These are phyloP conservation scores for Wallacemonas sp. DNA, from an alignment of 208 protist genomes.

Conservation along the genomic window DNA sequence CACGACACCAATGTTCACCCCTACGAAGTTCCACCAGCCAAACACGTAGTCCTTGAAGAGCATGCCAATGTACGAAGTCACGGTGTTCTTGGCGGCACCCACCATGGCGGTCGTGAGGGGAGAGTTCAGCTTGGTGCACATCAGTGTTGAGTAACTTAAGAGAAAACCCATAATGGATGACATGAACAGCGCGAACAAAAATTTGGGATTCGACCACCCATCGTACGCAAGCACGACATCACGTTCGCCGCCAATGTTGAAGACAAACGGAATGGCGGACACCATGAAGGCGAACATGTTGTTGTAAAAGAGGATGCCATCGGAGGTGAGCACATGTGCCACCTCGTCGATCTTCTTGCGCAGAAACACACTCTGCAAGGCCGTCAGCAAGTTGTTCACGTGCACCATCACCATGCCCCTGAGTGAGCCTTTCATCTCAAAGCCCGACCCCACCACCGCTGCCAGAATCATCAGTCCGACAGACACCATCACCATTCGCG, in stretches of 20 bases:
- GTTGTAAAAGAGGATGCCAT: conserved; percentile 45
- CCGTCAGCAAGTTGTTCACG: conserved; percentile 38
- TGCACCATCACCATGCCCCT: conserved; percentile 26
- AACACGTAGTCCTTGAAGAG: conserved; percentile 54
- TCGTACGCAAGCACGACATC: conserved; percentile 15
- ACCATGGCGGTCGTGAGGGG: conserved; percentile 76
- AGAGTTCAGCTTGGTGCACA: conserved; percentile 82
- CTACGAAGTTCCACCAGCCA: conserved; percentile 32
- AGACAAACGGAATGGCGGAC: conserved; percentile 13
- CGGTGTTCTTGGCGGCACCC: conserved; percentile 61
- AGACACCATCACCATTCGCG: conserved; percentile 2
- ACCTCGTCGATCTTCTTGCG: conserved; percentile 27
- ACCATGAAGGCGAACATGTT: conserved; percentile 22
- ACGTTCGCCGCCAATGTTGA: neutral
- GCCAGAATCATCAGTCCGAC: conserved; percentile 32
- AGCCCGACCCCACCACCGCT: conserved; percentile 23
- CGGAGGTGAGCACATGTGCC: conserved; percentile 9
- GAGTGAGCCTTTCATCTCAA: conserved; percentile 11
- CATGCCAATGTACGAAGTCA: conserved; percentile 56
- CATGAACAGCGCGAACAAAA: conserved; percentile 17
- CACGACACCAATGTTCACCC: conserved; percentile 44
- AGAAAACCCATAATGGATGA: conserved; percentile 56
- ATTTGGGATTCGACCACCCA: conserved; percentile 15
- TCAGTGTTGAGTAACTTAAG: conserved; percentile 71
- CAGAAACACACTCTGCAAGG: conserved; percentile 30